These are phyloP conservation scores for Eruca vesicaria DNA, from an alignment of 441 rosid species.

Conservation along the genomic window DNA sequence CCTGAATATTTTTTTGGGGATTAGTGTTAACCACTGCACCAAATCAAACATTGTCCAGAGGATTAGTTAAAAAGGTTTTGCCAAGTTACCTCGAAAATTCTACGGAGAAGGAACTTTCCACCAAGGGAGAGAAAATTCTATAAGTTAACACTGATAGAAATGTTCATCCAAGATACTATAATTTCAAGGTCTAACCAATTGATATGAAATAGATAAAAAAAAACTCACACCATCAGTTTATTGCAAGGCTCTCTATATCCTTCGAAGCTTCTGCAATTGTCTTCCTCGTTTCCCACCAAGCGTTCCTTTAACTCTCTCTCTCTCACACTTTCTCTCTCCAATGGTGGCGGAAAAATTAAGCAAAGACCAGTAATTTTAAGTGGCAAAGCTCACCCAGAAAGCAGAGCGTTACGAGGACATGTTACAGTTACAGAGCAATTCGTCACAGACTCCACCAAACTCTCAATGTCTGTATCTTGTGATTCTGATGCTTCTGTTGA, in stretches of 20 bases:
- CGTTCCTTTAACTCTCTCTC: slow-evolving; percentile 46
- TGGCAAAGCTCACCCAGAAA: neutral
- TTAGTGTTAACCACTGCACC: slow-evolving; percentile 15
- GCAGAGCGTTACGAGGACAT: neutral
- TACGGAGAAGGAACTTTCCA: slow-evolving; percentile 79
- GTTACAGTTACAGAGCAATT: neutral
- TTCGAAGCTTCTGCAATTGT: slow-evolving; percentile 68
- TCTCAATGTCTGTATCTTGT: slow-evolving; percentile 59
- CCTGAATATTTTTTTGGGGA: slow-evolving; percentile 47
- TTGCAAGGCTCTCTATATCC: slow-evolving; percentile 89
- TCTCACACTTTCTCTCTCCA: no score
- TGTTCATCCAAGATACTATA: neutral
- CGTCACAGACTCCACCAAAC: slow-evolving; percentile 41
- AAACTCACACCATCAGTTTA: slow-evolving; percentile 53
- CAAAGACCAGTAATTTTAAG: neutral
- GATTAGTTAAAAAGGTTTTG: neutral
- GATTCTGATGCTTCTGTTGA: slow-evolving; percentile 41
- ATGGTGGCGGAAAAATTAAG: neutral
- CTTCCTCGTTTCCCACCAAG: slow-evolving; percentile 75
- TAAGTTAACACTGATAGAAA: neutral
- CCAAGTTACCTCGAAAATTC: slow-evolving; percentile 76
- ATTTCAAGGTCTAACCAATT: neutral
- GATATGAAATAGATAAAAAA: neutral
- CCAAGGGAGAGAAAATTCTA: slow-evolving; percentile 70
- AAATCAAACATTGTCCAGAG: no score